Percentiles rank a stretch among this genome's conserved stretches.
Evolutionary conservation across 1,284 basidiomycete species (phyloP).

Genomic region (Wolfiporia cocos): DNA sequence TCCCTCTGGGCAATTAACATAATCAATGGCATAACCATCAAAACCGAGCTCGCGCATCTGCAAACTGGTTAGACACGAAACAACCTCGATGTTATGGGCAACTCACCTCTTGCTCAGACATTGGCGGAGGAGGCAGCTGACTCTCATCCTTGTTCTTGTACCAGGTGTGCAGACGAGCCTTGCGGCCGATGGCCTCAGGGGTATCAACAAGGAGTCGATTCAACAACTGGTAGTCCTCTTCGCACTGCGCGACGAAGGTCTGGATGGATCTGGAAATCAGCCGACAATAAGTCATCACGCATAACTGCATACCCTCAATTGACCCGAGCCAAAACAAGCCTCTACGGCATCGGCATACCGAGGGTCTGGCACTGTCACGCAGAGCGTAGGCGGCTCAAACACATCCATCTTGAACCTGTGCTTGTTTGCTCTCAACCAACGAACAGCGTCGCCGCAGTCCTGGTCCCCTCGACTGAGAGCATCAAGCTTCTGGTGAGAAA

Average conservation of each 20-base stretch:
- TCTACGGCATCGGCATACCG: slow-evolving; percentile 72
- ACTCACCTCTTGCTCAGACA: slow-evolving; percentile 51
- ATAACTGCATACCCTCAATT: slow-evolving; percentile 50
- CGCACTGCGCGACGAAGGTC: slow-evolving; percentile 85
- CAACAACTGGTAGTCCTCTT: slow-evolving; percentile 76
- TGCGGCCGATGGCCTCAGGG: slow-evolving; percentile 44
- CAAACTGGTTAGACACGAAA: slow-evolving; percentile 6
- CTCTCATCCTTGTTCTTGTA: slow-evolving; percentile 39
- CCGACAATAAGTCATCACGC: neutral
- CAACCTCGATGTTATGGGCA: neutral
- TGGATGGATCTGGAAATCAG: slow-evolving; percentile 24
- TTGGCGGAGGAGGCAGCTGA: slow-evolving; percentile 40
- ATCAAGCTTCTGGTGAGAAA: slow-evolving; percentile 51
- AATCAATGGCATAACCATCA: slow-evolving; percentile 81
- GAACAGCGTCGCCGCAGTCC: slow-evolving; percentile 61
- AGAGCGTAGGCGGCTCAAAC: slow-evolving; percentile 80
- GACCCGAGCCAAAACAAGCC: slow-evolving; percentile 52
- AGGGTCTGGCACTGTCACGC: slow-evolving; percentile 64
- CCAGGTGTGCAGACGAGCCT: slow-evolving; percentile 59
- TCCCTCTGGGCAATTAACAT: slow-evolving; percentile 61
- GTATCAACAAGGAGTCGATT: slow-evolving; percentile 64
- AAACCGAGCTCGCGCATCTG: slow-evolving; percentile 68
- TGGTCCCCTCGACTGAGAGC: slow-evolving; percentile 44
- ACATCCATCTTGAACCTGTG: slow-evolving; percentile 73
- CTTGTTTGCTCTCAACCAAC: slow-evolving; percentile 74